Conservation (phyloP, 352 stramenopile genomes). For the Globisporangium rhizosaccharum region DNA sequence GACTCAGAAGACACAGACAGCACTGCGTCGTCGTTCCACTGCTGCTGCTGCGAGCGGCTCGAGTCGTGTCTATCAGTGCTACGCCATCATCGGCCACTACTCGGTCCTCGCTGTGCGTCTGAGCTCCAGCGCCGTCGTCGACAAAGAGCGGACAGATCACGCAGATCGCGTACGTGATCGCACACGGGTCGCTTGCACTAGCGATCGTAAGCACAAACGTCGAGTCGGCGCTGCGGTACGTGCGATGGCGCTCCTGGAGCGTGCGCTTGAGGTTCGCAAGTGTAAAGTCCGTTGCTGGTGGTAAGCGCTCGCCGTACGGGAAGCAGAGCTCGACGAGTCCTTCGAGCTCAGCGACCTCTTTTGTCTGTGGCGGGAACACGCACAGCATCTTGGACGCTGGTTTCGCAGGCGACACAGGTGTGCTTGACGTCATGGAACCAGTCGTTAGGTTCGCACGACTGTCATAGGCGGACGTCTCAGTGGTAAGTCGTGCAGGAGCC, state of each 20-base stretch:
- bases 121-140: conserved; percentile 19
- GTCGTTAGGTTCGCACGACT: background rate
- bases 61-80: background rate
- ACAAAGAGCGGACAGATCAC: conserved; percentile 57
- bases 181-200: conserved; percentile 33
- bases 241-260: conserved; percentile 63
- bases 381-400: conserved; percentile 45
- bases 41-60: background rate
- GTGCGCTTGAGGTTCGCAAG: conserved; percentile 44
- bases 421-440: background rate
- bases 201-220: conserved; percentile 75
- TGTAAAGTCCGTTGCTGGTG: conserved; percentile 45
- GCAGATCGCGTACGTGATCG: conserved; percentile 70
- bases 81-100: background rate
- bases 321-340: conserved; percentile 74
- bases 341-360: conserved; percentile 51
- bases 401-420: background rate
- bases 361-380: conserved; percentile 35
- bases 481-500: background rate
- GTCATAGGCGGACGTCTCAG: background rate
- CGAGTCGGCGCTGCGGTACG: conserved; percentile 51
- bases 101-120: background rate
- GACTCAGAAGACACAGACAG: conserved; percentile 72
- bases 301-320: conserved; percentile 47
- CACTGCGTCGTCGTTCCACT: conserved; percentile 38